A percentile compares a stretch with the other conserved stretches of the same genome.
These are phyloP conservation scores for Omphalotus olearius DNA, from an alignment of 1,284 basidiomycete species.

Conservation along the genomic window DNA sequence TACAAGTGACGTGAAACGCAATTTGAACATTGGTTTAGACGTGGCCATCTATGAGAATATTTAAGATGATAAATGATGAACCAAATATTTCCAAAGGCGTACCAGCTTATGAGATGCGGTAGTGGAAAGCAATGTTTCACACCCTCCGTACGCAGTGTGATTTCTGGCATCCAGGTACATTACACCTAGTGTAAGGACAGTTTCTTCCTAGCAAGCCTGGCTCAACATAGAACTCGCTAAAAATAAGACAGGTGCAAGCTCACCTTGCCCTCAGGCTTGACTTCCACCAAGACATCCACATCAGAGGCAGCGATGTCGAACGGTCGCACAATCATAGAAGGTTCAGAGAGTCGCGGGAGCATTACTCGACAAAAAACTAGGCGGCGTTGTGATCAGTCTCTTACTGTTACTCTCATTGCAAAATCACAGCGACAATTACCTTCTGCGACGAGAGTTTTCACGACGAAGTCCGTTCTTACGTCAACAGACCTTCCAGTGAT, in stretches of 20 bases:
- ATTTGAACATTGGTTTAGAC: constrained; percentile 53
- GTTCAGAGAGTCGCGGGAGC: constrained; percentile 25
- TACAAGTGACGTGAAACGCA: constrained; percentile 64
- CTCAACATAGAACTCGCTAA: constrained; percentile 1
- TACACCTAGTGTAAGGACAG: constrained; percentile 56
- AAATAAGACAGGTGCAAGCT: constrained; percentile 14
- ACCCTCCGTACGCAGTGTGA: constrained; percentile 29
- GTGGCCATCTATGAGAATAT: constrained; percentile 33
- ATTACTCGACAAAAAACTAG: constrained; percentile 32
- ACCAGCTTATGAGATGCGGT: constrained; percentile 56
- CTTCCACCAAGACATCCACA: constrained; percentile 59
- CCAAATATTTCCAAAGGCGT: constrained; percentile 16
- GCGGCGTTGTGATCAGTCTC: not conserved
- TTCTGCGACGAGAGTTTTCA: constrained; percentile 56
- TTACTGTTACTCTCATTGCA: not conserved
- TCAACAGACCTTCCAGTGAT: constrained; percentile 22
- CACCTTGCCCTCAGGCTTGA: constrained; percentile 70
- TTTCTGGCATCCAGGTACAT: constrained; percentile 60
- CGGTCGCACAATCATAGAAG: constrained; percentile 28
- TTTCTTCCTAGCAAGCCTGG: constrained; percentile 61
- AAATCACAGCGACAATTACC: constrained; percentile 31
- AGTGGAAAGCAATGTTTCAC: constrained; percentile 42
- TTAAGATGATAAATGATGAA: constrained; percentile 4
- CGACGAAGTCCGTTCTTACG: constrained; percentile 37
- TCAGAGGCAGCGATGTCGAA: constrained; percentile 63